Evolutionary conservation across 2,329 filamentous ascomycete genomes (phyloP).

Genomic region (Huntiella omanensis): DNA sequence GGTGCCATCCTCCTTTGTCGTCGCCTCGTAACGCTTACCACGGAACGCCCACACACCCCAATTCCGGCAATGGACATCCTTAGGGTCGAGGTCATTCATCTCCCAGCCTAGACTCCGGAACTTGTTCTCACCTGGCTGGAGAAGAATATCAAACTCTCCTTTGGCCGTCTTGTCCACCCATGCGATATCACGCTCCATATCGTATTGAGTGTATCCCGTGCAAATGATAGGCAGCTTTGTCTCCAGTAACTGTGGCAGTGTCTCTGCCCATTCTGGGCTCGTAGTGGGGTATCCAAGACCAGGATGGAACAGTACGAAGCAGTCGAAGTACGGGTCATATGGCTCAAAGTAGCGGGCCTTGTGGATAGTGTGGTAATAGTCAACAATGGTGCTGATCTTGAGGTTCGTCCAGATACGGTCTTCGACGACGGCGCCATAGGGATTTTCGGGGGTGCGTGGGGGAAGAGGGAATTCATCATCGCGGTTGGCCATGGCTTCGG

Average conservation of each 20-base stretch:
- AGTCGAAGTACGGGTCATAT: constrained; percentile 96
- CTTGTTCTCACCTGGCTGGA: constrained; percentile 82
- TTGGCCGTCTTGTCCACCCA: constrained; percentile 74
- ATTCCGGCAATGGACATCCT: constrained; percentile 87
- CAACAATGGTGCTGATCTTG: constrained; percentile 95
- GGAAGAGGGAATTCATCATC: constrained; percentile 86
- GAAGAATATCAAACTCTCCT: constrained; percentile 79
- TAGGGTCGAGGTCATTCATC: constrained; percentile 83
- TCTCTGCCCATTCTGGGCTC: constrained; percentile 85
- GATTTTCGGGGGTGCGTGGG: constrained; percentile 64
- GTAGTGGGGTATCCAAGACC: constrained; percentile 87
- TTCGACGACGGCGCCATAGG: constrained; percentile 86
- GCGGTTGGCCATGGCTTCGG: constrained; percentile 87
- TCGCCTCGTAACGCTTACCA: constrained; percentile 67
- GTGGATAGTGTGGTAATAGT: constrained; percentile 96
- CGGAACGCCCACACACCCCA: constrained; percentile 96
- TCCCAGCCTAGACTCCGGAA: constrained; percentile 96
- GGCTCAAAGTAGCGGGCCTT: constrained; percentile 78
- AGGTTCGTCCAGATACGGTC: constrained; percentile 72
- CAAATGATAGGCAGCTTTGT: constrained; percentile 90
- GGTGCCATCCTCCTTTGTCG: constrained; percentile 25
- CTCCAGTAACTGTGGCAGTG: constrained; percentile 72
- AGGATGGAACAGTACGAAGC: constrained; percentile 91
- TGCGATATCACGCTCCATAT: constrained; percentile 81
- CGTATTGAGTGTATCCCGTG: constrained; percentile 88